These are phyloP conservation scores for Heliocybe sulcata DNA, from an alignment of 1,284 basidiomycete species.

Conservation along the genomic window DNA sequence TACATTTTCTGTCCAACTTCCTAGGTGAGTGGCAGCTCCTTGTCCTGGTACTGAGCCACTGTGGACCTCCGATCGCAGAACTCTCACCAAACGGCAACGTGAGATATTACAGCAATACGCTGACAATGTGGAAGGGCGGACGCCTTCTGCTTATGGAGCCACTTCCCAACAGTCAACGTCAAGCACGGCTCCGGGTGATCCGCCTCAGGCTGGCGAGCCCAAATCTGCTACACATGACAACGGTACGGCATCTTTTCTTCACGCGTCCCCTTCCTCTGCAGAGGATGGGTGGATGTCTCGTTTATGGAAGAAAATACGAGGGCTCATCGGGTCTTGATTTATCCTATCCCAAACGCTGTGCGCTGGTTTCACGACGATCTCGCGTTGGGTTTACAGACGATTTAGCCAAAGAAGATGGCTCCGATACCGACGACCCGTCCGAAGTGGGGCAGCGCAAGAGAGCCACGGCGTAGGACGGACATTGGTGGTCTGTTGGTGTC, in stretches of 20 bases:
- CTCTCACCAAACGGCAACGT: slow-evolving; percentile 77
- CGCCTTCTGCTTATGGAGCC: slow-evolving; percentile 15
- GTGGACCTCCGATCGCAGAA: slow-evolving; percentile 36
- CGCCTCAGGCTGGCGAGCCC: slow-evolving; percentile 7
- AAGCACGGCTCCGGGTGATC: neutral
- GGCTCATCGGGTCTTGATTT: slow-evolving; percentile 64
- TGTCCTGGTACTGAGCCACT: slow-evolving; percentile 12
- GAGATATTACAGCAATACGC: slow-evolving; percentile 87
- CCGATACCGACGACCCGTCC: neutral
- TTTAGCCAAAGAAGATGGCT: slow-evolving; percentile 6
- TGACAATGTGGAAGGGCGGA: slow-evolving; percentile 83
- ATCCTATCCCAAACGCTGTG: slow-evolving; percentile 18
- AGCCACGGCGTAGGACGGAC: slow-evolving; percentile 11
- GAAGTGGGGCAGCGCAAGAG: slow-evolving; percentile 9
- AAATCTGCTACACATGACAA: slow-evolving; percentile 36
- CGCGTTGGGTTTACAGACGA: neutral
- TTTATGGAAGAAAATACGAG: slow-evolving; percentile 57
- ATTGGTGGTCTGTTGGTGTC: neutral
- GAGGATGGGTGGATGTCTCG: slow-evolving; percentile 62
- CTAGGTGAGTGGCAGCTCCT: slow-evolving; percentile 56
- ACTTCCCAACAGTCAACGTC: slow-evolving; percentile 14
- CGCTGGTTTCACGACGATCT: slow-evolving; percentile 1
- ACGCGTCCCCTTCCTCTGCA: slow-evolving; percentile 38
- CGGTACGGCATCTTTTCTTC: slow-evolving; percentile 67
- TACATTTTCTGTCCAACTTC: slow-evolving; percentile 83